Percentiles rank a stretch among this genome's conserved stretches.
These are phyloP conservation scores for Zasmidium citrigriseum DNA, from an alignment of 2,329 filamentous ascomycete species.

Conservation along the genomic window DNA sequence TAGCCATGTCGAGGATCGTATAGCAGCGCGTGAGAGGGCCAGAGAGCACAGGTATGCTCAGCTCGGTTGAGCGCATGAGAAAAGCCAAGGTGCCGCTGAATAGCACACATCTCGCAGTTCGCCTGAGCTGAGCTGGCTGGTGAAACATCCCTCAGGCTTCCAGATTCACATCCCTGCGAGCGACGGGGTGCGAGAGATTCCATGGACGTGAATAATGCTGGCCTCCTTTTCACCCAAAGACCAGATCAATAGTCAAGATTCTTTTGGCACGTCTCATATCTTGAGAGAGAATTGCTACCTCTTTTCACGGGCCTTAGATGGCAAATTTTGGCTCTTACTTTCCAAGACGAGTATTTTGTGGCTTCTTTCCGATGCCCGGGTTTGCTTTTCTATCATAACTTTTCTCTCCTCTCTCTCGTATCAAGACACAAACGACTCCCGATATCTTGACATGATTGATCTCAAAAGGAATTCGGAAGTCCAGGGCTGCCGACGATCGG, in stretches of 20 bases:
- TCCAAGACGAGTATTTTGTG: slow-evolving; percentile 25
- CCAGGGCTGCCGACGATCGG: not conserved
- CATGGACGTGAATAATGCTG: not conserved
- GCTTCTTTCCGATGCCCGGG: slow-evolving; percentile 26
- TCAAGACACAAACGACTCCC: not conserved
- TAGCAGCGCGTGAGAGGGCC: not conserved
- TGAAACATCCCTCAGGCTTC: not conserved
- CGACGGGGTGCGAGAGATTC: not conserved
- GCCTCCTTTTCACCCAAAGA: not conserved
- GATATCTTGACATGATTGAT: not conserved
- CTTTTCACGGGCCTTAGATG: slow-evolving; percentile 12
- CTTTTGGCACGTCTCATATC: not conserved
- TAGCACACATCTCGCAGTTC: no score
- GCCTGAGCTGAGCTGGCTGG: no score
- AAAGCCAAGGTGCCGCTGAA: not conserved
- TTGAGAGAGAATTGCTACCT: slow-evolving; percentile 1
- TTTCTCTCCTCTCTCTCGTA: not conserved
- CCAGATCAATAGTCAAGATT: not conserved
- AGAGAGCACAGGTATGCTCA: not conserved
- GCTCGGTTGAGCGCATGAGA: not conserved
- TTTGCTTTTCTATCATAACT: not conserved
- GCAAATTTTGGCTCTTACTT: slow-evolving; percentile 21
- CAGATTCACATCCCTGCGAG: not conserved
- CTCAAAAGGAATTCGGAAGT: not conserved
- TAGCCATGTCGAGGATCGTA: not conserved